Evolutionary conservation across 1,284 basidiomycete species (phyloP).

Genomic region (Puccinia triticina): DNA sequence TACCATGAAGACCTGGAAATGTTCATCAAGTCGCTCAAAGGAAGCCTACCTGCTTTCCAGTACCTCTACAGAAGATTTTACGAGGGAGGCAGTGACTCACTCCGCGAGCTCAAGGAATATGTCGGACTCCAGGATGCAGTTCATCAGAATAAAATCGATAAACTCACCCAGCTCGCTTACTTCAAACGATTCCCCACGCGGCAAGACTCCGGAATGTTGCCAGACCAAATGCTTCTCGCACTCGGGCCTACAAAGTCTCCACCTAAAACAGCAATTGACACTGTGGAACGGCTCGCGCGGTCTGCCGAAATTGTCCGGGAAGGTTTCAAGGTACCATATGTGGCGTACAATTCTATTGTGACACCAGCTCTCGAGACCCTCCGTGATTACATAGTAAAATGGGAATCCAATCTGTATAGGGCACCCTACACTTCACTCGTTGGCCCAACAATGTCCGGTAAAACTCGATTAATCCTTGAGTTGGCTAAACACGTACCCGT

Average conservation of each 20-base stretch:
- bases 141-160: background rate
- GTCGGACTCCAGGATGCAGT: background rate
- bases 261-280: background rate
- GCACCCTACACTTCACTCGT: constrained; percentile 7
- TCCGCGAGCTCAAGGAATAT: background rate
- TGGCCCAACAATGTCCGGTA: background rate
- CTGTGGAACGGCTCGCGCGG: background rate
- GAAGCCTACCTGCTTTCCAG: background rate
- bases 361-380: background rate
- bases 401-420: background rate
- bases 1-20: background rate
- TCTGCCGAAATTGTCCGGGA: background rate
- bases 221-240: background rate
- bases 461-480: constrained; percentile 1
- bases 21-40: background rate
- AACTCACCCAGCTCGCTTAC: background rate
- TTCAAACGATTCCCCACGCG: background rate
- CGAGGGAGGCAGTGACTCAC: background rate
- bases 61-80: background rate
- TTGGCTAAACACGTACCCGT: background rate
- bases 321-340: background rate
- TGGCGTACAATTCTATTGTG: background rate
- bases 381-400: background rate
- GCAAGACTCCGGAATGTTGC: background rate
- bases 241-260: background rate